Conservation (phyloP, 2,329 filamentous ascomycete species). For the Fusarium abutilonis region DNA sequence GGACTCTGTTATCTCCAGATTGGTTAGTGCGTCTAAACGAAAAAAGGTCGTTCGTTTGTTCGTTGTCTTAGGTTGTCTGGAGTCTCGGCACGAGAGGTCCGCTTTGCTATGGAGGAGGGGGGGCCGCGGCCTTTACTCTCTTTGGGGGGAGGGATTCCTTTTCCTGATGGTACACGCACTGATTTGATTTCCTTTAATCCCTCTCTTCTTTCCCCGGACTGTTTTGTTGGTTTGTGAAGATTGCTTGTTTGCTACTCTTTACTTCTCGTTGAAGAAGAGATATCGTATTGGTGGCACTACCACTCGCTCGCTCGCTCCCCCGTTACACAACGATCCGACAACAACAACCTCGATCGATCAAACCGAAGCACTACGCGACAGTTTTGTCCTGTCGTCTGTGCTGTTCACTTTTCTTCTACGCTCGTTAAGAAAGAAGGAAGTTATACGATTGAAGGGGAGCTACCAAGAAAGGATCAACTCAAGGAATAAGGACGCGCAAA, state of each 20-base stretch:
- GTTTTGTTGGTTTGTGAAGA: slow-evolving; percentile 15
- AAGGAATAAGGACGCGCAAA: slow-evolving; percentile 33
- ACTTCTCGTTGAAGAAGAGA: slow-evolving; percentile 10
- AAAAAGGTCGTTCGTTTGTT: slow-evolving; percentile 8
- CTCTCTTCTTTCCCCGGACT: slow-evolving; percentile 30
- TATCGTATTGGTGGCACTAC: slow-evolving; percentile 11
- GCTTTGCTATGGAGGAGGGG: slow-evolving; percentile 1
- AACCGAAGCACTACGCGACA: slow-evolving; percentile 19
- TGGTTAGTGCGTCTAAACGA: slow-evolving; percentile 28
- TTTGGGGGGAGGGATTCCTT: neutral
- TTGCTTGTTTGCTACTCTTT: slow-evolving; percentile 23
- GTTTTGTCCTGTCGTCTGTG: neutral
- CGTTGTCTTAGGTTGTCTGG: slow-evolving; percentile 12
- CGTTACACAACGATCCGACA: slow-evolving; percentile 25
- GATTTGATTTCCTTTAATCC: slow-evolving; percentile 29
- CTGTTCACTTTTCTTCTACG: slow-evolving; percentile 8
- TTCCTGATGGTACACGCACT: neutral
- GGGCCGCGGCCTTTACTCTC: neutral
- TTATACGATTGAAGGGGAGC: slow-evolving; percentile 2
- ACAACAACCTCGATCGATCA: slow-evolving; percentile 18
- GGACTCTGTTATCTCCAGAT: slow-evolving; percentile 21
- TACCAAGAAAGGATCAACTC: neutral
- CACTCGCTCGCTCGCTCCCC: slow-evolving; percentile 21
- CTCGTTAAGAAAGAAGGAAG: slow-evolving; percentile 27
- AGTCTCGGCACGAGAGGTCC: slow-evolving; percentile 29